phyloP scores from a whole-genome alignment of 2,329 filamentous ascomycete genomes.

The Cryphonectria naterciae region DNA sequence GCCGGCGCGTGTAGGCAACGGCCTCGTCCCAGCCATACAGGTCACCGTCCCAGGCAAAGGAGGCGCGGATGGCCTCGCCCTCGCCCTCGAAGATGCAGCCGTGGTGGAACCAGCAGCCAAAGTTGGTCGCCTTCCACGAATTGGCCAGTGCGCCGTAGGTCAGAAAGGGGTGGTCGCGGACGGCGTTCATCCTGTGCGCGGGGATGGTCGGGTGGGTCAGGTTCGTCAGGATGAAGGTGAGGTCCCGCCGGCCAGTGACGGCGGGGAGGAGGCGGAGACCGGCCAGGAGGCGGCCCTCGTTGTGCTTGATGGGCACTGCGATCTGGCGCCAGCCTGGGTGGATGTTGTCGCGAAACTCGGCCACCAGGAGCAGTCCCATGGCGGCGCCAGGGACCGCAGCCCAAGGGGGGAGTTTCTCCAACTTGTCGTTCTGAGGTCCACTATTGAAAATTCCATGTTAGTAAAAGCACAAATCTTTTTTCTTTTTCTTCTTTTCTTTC shows the following conservation, averaged over 20 bases:
- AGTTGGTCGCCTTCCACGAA: slow-evolving; percentile 26
- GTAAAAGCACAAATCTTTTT: too few relatives aligned
- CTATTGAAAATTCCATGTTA: background rate
- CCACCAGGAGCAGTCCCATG: slow-evolving; percentile 21
- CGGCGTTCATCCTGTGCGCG: slow-evolving; percentile 2
- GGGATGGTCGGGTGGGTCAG: slow-evolving; percentile 21
- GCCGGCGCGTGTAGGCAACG: slow-evolving; percentile 16
- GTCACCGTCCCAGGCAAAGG: slow-evolving; percentile 28
- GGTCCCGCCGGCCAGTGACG: background rate
- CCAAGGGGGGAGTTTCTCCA: slow-evolving; percentile 14
- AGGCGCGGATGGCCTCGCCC: slow-evolving; percentile 6
- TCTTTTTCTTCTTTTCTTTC: too few relatives aligned
- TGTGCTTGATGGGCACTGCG: slow-evolving; percentile 18
- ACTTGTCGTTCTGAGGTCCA: background rate
- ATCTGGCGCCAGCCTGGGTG: slow-evolving; percentile 27
- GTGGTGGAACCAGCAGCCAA: slow-evolving; percentile 26
- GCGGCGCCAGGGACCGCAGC: slow-evolving; percentile 20
- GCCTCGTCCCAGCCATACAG: slow-evolving; percentile 28
- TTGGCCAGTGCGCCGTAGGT: slow-evolving; percentile 18
- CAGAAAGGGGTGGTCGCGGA: slow-evolving; percentile 9
- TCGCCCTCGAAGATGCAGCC: slow-evolving; percentile 11
- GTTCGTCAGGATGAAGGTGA: slow-evolving; percentile 19
- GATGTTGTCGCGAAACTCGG: slow-evolving; percentile 24
- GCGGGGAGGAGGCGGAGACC: slow-evolving; percentile 21
- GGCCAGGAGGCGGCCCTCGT: slow-evolving; percentile 23